Conservation (phyloP, 2,329 filamentous ascomycete species). For the Xylariaceae sp. region DNA sequence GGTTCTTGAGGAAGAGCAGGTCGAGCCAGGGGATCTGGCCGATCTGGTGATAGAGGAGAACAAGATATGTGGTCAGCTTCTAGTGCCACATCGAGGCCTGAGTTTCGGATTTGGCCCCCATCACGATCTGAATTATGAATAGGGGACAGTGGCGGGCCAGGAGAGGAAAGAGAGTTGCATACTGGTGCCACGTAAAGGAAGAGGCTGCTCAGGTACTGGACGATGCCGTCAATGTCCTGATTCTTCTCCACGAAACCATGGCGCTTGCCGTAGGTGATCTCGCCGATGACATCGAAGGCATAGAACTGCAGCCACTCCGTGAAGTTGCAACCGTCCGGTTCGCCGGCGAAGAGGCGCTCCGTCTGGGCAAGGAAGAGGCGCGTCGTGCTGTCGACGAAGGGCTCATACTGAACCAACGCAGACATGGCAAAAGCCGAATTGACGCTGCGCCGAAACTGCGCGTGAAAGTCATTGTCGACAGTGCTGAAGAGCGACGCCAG, state of each 20-base stretch:
- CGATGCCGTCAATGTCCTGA: slow-evolving; percentile 67
- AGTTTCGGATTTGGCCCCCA: too few relatives aligned
- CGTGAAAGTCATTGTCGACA: slow-evolving; percentile 66
- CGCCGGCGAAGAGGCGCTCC: slow-evolving; percentile 43
- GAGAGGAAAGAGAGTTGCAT: slow-evolving; percentile 32
- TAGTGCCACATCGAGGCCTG: too few relatives aligned
- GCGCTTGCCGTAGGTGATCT: slow-evolving; percentile 68
- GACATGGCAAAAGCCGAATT: slow-evolving; percentile 74
- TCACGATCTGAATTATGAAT: background rate
- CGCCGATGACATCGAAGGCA: slow-evolving; percentile 74
- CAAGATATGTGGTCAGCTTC: too few relatives aligned
- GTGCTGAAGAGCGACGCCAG: slow-evolving; percentile 71
- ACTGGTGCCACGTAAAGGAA: slow-evolving; percentile 67
- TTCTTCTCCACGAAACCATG: slow-evolving; percentile 70
- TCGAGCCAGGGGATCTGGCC: slow-evolving; percentile 71
- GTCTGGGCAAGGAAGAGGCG: slow-evolving; percentile 62
- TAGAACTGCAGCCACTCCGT: slow-evolving; percentile 71
- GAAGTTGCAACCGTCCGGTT: slow-evolving; percentile 49
- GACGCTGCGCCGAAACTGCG: slow-evolving; percentile 65
- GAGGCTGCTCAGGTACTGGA: slow-evolving; percentile 54
- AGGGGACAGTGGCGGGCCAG: background rate
- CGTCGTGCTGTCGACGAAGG: slow-evolving; percentile 69
- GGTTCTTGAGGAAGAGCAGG: slow-evolving; percentile 65
- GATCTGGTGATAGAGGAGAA: too few relatives aligned
- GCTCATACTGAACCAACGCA: slow-evolving; percentile 69